Percentiles rank a stretch among this genome's conserved stretches.
Evolutionary conservation across 768 basidiomycete genomes (phyloP).

Genomic region (Favolaschia claudopus): DNA sequence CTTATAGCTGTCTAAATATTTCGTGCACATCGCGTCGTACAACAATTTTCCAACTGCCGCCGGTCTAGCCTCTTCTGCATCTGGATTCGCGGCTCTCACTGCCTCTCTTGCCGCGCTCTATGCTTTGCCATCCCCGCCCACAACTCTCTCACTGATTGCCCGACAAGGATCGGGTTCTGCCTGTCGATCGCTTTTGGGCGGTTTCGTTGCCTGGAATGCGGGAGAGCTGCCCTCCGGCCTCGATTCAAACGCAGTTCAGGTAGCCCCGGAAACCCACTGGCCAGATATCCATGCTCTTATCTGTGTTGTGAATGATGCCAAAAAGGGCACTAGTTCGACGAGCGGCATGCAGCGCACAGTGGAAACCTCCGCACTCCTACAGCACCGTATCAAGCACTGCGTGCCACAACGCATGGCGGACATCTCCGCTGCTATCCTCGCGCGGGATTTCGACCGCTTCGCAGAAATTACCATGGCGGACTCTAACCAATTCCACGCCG

Average conservation of each 20-base stretch:
- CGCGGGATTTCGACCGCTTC: conserved; percentile 86
- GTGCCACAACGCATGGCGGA: conserved; percentile 87
- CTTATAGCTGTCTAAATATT: conserved; percentile 68
- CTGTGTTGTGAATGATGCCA: conserved; percentile 94
- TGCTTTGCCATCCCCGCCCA: conserved; percentile 76
- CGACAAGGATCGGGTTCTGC: conserved; percentile 98
- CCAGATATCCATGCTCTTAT: conserved; percentile 96
- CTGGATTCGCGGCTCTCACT: conserved; percentile 95
- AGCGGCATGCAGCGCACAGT: conserved; percentile 98
- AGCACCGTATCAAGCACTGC: conserved; percentile 86
- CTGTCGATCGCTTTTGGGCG: conserved; percentile 96
- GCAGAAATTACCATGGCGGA: conserved; percentile 95
- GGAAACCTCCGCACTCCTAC: conserved; percentile 86
- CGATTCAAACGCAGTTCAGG: conserved; percentile 88
- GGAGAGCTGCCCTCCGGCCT: conserved; percentile 71
- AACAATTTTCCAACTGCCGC: conserved; percentile 99
- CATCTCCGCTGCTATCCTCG: conserved; percentile 82
- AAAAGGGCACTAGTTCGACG: conserved; percentile 95
- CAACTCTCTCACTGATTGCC: conserved; percentile 89
- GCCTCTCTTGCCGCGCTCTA: conserved; percentile 90
- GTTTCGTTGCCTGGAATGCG: conserved; percentile 95
- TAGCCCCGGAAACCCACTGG: conserved; percentile 90
- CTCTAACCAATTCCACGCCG: conserved; percentile 98
- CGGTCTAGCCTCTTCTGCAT: conserved; percentile 95
- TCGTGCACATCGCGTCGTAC: conserved; percentile 89